These are phyloP conservation scores for Quercus suber DNA, from an alignment of 306 rosid species.

Conservation along the genomic window DNA sequence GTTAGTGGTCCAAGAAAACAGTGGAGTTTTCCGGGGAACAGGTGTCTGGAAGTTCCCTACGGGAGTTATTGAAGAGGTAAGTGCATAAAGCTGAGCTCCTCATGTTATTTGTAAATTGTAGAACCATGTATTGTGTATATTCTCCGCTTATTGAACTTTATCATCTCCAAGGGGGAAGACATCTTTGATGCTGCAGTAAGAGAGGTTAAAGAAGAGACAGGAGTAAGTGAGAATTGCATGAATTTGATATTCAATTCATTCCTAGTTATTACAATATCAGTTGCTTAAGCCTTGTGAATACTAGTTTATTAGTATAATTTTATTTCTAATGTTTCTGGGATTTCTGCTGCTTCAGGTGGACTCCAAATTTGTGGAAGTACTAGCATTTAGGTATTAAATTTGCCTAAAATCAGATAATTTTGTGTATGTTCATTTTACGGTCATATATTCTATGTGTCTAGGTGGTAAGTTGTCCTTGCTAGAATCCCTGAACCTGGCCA, in stretches of 20 bases:
- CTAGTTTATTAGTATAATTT: slow-evolving; percentile 5
- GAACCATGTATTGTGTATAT: slow-evolving; percentile 1
- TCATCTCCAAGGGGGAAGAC: slow-evolving; percentile 69
- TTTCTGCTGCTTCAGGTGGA: slow-evolving; percentile 64
- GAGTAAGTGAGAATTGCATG: slow-evolving; percentile 46
- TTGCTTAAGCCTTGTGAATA: neutral
- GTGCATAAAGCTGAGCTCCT: neutral
- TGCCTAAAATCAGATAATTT: neutral
- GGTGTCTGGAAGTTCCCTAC: slow-evolving; percentile 88
- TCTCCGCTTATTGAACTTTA: slow-evolving; percentile 22
- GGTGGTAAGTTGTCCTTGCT: neutral
- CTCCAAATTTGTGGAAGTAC: slow-evolving; percentile 71
- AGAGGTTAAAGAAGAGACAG: slow-evolving; percentile 94
- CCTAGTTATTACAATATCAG: slow-evolving; percentile 1
- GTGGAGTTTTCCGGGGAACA: slow-evolving; percentile 51
- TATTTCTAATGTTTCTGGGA: slow-evolving; percentile 11
- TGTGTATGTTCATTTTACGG: neutral
- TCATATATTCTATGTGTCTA: neutral
- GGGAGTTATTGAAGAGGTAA: slow-evolving; percentile 80
- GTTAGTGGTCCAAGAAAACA: slow-evolving; percentile 83
- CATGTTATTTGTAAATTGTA: neutral
- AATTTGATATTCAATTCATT: slow-evolving; percentile 2
- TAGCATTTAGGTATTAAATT: slow-evolving; percentile 67
- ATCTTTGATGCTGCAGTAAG: slow-evolving; percentile 69
- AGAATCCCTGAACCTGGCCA: neutral